Evolutionary conservation across 768 basidiomycete species (phyloP).

Genomic region (Harrya chromipes): DNA sequence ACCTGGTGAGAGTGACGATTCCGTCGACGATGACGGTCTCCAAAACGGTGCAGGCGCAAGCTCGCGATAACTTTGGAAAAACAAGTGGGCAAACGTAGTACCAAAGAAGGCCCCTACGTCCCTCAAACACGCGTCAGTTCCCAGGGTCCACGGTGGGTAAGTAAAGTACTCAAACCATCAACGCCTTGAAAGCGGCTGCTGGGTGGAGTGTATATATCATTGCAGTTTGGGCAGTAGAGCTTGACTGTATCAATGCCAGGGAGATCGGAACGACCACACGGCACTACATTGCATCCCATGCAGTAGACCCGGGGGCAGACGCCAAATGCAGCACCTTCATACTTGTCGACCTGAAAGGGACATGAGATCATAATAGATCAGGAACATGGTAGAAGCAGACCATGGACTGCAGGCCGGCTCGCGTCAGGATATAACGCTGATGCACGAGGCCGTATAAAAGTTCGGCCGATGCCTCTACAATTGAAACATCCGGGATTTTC

Average conservation of each 20-base stretch:
- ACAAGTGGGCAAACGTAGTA: slow-evolving; percentile 96
- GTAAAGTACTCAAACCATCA: slow-evolving; percentile 59
- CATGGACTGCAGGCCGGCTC: slow-evolving; percentile 93
- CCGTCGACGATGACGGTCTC: slow-evolving; percentile 60
- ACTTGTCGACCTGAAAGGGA: slow-evolving; percentile 80
- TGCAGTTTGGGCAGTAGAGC: slow-evolving; percentile 96
- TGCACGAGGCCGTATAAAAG: slow-evolving; percentile 97
- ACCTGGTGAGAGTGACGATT: slow-evolving; percentile 52
- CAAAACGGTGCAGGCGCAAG: slow-evolving; percentile 93
- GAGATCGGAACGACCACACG: slow-evolving; percentile 92
- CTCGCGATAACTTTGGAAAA: slow-evolving; percentile 97
- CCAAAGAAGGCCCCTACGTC: slow-evolving; percentile 94
- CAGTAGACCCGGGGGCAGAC: slow-evolving; percentile 96
- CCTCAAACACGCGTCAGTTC: slow-evolving; percentile 17
- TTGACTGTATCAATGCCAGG: slow-evolving; percentile 98
- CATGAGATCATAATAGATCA: slow-evolving; percentile 18
- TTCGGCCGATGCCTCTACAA: slow-evolving; percentile 97
- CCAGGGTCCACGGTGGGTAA: slow-evolving; percentile 7
- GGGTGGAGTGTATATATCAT: slow-evolving; percentile 94
- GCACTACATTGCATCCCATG: slow-evolving; percentile 82
- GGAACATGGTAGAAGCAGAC: slow-evolving; percentile 40
- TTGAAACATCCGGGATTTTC: slow-evolving; percentile 97
- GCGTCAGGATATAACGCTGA: slow-evolving; percentile 94
- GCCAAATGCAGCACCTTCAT: slow-evolving; percentile 88
- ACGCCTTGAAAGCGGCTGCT: slow-evolving; percentile 94